Evolutionary conservation across 768 basidiomycete species (phyloP).

Genomic region (Psilocybe cubensis): DNA sequence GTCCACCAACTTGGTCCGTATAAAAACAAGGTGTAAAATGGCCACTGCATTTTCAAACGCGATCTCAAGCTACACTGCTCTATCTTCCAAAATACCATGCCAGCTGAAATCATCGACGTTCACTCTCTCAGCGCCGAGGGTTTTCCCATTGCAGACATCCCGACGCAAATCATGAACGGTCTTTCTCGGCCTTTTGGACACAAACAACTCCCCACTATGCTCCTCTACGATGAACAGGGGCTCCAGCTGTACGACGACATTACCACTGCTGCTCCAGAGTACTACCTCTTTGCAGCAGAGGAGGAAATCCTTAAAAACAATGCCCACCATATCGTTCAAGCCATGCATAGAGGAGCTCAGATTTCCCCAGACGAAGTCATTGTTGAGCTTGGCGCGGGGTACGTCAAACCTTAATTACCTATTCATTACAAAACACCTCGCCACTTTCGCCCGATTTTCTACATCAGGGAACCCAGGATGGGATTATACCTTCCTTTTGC

Average conservation of each 20-base stretch:
- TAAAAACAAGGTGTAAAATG: constrained; percentile 7
- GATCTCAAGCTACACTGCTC: not conserved
- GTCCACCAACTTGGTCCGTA: constrained; percentile 5
- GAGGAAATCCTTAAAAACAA: constrained; percentile 79
- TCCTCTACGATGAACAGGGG: constrained; percentile 87
- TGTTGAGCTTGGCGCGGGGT: constrained; percentile 96
- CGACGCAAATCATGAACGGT: constrained; percentile 54
- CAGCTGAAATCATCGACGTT: constrained; percentile 55
- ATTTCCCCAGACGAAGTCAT: constrained; percentile 38
- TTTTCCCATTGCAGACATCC: constrained; percentile 37
- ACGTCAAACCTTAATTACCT: constrained; percentile 37
- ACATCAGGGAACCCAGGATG: constrained; percentile 4
- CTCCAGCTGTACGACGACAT: constrained; percentile 86
- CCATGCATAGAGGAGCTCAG: constrained; percentile 60
- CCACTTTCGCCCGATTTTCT: not conserved
- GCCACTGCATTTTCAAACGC: not conserved
- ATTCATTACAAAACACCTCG: not conserved
- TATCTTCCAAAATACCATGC: constrained; percentile 29
- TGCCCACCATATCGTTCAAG: constrained; percentile 72
- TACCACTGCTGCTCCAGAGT: constrained; percentile 77
- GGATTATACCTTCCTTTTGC: constrained; percentile 10
- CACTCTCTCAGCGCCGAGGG: constrained; percentile 39
- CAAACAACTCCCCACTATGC: constrained; percentile 76
- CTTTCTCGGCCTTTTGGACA: constrained; percentile 55
- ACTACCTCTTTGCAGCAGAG: constrained; percentile 91